These are phyloP conservation scores for Telfairia occidentalis DNA, from an alignment of 331 rosid species.

Conservation along the genomic window DNA sequence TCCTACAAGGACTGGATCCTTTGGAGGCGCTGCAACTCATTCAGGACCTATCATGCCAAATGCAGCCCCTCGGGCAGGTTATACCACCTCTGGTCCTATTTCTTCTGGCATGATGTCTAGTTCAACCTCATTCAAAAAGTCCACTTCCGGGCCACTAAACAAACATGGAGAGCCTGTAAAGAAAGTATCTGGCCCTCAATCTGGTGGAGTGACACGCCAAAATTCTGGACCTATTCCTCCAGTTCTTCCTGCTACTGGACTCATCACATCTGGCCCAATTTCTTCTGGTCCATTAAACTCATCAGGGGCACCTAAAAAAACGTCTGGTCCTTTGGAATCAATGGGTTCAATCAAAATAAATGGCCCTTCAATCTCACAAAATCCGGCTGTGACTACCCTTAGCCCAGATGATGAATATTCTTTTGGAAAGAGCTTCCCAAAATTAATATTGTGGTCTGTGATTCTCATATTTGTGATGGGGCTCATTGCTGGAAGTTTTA, in stretches of 20 bases:
- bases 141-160: conserved; percentile 89
- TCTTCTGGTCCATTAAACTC: conserved; percentile 83
- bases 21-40: conserved; percentile 82
- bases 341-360: conserved; percentile 63
- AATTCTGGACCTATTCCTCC: conserved; percentile 93
- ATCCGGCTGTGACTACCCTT: conserved; percentile 74
- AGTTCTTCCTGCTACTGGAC: conserved; percentile 86
- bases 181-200: conserved; percentile 93
- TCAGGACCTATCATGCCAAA: conserved; percentile 74
- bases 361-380: conserved; percentile 37
- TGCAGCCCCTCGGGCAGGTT: conserved; percentile 58
- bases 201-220: conserved; percentile 90
- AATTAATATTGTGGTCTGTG: conserved; percentile 86
- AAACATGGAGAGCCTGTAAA: conserved; percentile 93
- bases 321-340: conserved; percentile 78
- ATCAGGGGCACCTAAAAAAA: conserved; percentile 94
- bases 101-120: conserved; percentile 57
- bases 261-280: conserved; percentile 89
- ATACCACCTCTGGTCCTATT: conserved; percentile 63
- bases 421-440: conserved; percentile 81
- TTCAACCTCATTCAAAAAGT: conserved; percentile 69
- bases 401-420: conserved; percentile 76
- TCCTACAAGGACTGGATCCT: conserved; percentile 89
- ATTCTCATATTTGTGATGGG: conserved; percentile 93
- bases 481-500: conserved; percentile 94